Conservation (phyloP, 331 rosid species). For the Stylosanthes scabra region DNA sequence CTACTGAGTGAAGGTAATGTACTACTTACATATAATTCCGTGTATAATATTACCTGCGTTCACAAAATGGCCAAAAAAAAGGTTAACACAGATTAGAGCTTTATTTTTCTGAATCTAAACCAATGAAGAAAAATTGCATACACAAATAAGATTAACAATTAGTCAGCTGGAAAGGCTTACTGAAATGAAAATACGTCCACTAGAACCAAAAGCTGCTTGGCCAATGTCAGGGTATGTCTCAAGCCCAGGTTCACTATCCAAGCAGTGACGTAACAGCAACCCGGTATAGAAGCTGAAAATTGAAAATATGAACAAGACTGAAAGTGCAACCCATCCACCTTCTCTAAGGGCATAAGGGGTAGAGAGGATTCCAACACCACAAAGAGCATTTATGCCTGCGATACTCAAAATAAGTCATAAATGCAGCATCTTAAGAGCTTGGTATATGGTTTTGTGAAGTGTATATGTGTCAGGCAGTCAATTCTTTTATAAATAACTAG, state of each 20-base stretch:
- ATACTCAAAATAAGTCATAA: conserved; percentile 5
- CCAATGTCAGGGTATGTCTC: conserved; percentile 98
- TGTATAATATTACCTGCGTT: conserved; percentile 83
- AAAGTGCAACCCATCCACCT: conserved; percentile 86
- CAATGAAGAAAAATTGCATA: background rate
- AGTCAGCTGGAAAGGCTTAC: conserved; percentile 44
- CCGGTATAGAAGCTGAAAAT: conserved; percentile 75
- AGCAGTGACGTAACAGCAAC: conserved; percentile 71
- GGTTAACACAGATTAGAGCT: conserved; percentile 11
- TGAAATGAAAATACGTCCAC: conserved; percentile 73
- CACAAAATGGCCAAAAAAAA: conserved; percentile 29
- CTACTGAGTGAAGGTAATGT: conserved; percentile 34
- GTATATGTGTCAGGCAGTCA: background rate
- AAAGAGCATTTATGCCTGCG: conserved; percentile 84
- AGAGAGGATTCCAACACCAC: conserved; percentile 89
- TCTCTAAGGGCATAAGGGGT: conserved; percentile 73
- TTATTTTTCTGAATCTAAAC: background rate
- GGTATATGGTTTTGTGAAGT: background rate
- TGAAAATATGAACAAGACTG: conserved; percentile 56
- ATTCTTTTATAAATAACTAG: background rate
- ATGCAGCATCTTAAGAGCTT: conserved; percentile 11
- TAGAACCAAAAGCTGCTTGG: conserved; percentile 85
- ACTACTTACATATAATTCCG: conserved; percentile 99
- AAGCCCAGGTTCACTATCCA: conserved; percentile 78
- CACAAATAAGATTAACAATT: background rate